phyloP scores from a whole-genome alignment of 768 basidiomycete genomes.

The Termitomyces titanicus region DNA sequence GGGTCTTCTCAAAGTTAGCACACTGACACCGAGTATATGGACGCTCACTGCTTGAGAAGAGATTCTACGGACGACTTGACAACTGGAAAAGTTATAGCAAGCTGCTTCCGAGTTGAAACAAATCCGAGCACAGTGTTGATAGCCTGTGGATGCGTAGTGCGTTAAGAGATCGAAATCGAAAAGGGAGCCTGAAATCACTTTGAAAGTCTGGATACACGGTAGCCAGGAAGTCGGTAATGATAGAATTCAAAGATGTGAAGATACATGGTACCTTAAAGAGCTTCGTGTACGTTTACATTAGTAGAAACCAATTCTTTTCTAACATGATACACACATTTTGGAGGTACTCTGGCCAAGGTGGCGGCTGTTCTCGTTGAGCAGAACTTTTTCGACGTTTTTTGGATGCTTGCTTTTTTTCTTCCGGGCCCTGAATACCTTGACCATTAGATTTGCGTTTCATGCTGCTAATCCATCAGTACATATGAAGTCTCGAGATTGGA shows the following conservation, averaged over 20 bases:
- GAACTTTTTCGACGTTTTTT: conserved; percentile 1
- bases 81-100: conserved; percentile 76
- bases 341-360: conserved; percentile 63
- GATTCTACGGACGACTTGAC: conserved; percentile 79
- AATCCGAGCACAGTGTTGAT: conserved; percentile 89
- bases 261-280: conserved; percentile 17
- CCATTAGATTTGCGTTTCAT: conserved; percentile 14
- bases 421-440: neutral
- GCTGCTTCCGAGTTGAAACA: conserved; percentile 72
- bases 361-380: conserved; percentile 1
- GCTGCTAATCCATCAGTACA: neutral
- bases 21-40: neutral
- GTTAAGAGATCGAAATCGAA: neutral
- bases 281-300: conserved; percentile 15
- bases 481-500: no score
- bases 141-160: conserved; percentile 42
- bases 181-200: neutral
- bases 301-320: neutral
- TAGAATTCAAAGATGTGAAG: no score
- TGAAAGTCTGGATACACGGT: conserved; percentile 1
- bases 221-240: neutral
- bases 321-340: conserved; percentile 31
- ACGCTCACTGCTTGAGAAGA: conserved; percentile 66
- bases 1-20: conserved; percentile 44
- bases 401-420: conserved; percentile 2